Conservation (phyloP, 345 rosid genomes). For the Triadica sebifera region DNA sequence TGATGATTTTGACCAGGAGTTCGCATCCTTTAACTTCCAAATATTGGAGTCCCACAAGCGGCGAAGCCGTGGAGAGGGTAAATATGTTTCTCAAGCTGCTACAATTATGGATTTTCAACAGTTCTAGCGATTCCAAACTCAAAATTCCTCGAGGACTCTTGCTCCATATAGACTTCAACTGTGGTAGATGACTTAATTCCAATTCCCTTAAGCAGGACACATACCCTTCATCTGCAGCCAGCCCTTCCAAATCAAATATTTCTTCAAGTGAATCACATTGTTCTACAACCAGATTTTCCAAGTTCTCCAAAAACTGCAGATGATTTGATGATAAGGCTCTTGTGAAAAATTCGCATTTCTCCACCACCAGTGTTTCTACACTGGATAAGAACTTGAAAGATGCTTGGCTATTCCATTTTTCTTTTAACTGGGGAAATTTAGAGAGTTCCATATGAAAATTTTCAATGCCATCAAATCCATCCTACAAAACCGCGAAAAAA, state of each 20-base stretch:
- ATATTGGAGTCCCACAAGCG: not conserved
- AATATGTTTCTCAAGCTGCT: constrained; percentile 9
- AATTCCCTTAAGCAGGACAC: not conserved
- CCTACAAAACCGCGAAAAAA: not conserved
- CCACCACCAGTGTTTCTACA: not conserved
- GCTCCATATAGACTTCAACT: not conserved
- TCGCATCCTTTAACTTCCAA: constrained; percentile 3
- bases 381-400: not conserved
- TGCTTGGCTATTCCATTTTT: constrained; percentile 6
- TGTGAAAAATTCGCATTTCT: not conserved
- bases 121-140: not conserved
- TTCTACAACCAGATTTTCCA: not conserved
- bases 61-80: not conserved
- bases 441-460: not conserved
- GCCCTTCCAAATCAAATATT: constrained; percentile 13
- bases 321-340: constrained; percentile 7
- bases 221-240: not conserved
- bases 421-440: constrained; percentile 5
- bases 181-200: constrained; percentile 9
- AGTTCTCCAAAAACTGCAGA: not conserved
- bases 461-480: not conserved
- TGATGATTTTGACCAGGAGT: not conserved
- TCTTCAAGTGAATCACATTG: constrained; percentile 10
- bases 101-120: constrained; percentile 7
- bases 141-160: not conserved